Percentiles rank a stretch among this genome's conserved stretches.
Evolutionary conservation across 495 filamentous ascomycete genomes (phyloP).

Genomic region (Daldinia vernicosa): DNA sequence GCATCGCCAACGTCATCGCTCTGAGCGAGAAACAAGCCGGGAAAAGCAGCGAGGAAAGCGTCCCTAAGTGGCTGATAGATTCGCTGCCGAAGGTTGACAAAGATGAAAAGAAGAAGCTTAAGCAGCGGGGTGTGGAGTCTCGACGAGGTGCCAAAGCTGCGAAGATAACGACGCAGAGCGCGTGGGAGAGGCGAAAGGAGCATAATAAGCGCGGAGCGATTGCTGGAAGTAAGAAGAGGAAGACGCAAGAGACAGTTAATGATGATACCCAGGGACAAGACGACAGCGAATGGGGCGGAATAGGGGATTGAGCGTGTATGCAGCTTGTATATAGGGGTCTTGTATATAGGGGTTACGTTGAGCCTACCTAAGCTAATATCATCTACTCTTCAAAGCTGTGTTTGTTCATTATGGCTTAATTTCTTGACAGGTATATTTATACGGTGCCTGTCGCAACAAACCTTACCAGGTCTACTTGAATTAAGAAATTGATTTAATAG

Average conservation of each 20-base stretch:
- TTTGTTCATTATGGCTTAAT: not conserved
- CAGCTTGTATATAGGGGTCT: not conserved
- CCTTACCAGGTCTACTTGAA: too few species aligned
- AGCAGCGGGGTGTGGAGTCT: slow-evolving; percentile 82
- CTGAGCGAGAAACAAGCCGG: slow-evolving; percentile 75
- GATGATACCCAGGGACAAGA: slow-evolving; percentile 51
- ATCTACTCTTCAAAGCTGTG: not conserved
- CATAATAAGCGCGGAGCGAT: slow-evolving; percentile 79
- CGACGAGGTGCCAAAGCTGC: slow-evolving; percentile 63
- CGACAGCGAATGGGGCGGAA: slow-evolving; percentile 70
- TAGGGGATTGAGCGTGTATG: slow-evolving; percentile 42
- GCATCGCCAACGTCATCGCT: slow-evolving; percentile 90
- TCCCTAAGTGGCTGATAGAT: slow-evolving; percentile 91
- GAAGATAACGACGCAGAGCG: slow-evolving; percentile 91
- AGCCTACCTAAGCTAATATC: not conserved
- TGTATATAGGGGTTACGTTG: not conserved
- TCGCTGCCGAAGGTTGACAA: slow-evolving; percentile 83
- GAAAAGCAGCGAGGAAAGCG: slow-evolving; percentile 48
- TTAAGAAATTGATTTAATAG: too few species aligned
- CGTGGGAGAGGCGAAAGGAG: slow-evolving; percentile 81
- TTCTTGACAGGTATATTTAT: too few species aligned
- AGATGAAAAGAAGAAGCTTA: slow-evolving; percentile 81
- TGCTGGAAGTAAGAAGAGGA: slow-evolving; percentile 72
- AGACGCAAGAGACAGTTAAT: slow-evolving; percentile 49
- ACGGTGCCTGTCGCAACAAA: not conserved